Evolutionary conservation across 345 rosid species (phyloP), one percentile per base, ranked within the genome.

Genomic region (Eucalyptus marginata): DNA sequence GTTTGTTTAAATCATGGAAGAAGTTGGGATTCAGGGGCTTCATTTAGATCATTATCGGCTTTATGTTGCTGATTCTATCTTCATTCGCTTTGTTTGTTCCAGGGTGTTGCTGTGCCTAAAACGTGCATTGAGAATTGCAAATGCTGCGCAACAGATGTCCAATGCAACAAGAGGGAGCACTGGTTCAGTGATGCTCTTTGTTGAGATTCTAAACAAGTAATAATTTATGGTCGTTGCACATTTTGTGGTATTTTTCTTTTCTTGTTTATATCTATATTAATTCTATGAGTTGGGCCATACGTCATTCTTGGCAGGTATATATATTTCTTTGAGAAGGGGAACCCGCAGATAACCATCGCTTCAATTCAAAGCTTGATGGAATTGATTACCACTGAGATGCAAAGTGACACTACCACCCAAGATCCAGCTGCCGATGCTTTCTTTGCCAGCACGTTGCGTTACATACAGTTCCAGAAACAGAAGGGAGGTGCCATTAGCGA

Each of bases 191-290:
- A 88, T 92, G 2, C 97, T 98, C 88, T 97, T 98, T 92, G 96
- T 98, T 49, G 99, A 98, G 95, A 96, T 98, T 90, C 91, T 98
- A 91, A 98, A 97, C 95, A 98, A 98, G 99, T 97, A 96, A 36
- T 33, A 20, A 17, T 33, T 49, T 86, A 54, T 33, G 15, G 47
- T 11, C 47, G 20, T 76, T 58, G 49, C 66, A 33, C 12, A 36
- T 15, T 80, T 80, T 29, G 5, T 80, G 22, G 58, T 40, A 49
- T 17, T n/a, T 31, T 66, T 43, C n/a, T 12, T n/a, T 47, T 31
- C 36, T 68, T 54, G 36, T 68, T 71, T 76, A 76, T 20, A 76
- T 40, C 47, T 76, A 76, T 76, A 36, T 76, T 76, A 76, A 76
- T 40, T 71, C 47, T 40, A 22, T 40, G 83, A 76, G 5, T 76